phyloP scores from a whole-genome alignment of 768 basidiomycete species.

The Tylopilus rubrobrunneus region DNA sequence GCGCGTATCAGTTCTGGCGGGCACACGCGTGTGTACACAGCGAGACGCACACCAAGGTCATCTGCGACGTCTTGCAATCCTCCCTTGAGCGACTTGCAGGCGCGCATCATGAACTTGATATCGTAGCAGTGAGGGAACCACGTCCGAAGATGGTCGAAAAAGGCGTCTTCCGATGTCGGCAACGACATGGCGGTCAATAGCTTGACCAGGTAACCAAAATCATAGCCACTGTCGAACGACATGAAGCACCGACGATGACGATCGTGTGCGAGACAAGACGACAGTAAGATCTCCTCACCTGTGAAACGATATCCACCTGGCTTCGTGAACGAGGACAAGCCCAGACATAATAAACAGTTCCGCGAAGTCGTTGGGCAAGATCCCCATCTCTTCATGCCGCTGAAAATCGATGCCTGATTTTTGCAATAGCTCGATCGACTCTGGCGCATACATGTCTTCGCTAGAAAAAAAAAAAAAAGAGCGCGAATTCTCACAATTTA shows the following conservation, averaged over 20 bases:
- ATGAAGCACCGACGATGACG: not conserved
- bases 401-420: slow-evolving; percentile 97
- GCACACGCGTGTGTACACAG: not conserved
- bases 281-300: slow-evolving; percentile 51
- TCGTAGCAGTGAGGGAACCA: slow-evolving; percentile 99
- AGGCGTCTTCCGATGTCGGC: slow-evolving; percentile 83
- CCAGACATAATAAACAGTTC: slow-evolving; percentile 97
- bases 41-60: slow-evolving; percentile 75
- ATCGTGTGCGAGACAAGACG: not conserved
- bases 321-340: slow-evolving; percentile 81
- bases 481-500: not conserved
- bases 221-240: slow-evolving; percentile 75
- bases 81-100: slow-evolving; percentile 75
- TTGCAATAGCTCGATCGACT: slow-evolving; percentile 90
- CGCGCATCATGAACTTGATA: slow-evolving; percentile 95
- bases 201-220: slow-evolving; percentile 98
- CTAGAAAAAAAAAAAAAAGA: slow-evolving; percentile 43
- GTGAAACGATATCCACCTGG: slow-evolving; percentile 97
- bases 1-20: not conserved
- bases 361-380: slow-evolving; percentile 90
- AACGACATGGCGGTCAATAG: slow-evolving; percentile 82
- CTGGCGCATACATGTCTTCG: slow-evolving; percentile 99
- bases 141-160: slow-evolving; percentile 79
- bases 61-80: slow-evolving; percentile 96
- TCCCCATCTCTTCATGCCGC: slow-evolving; percentile 89